These are phyloP conservation scores for Saturnispora mendoncae DNA, from an alignment of 805 yeast genomes.

Conservation along the genomic window DNA sequence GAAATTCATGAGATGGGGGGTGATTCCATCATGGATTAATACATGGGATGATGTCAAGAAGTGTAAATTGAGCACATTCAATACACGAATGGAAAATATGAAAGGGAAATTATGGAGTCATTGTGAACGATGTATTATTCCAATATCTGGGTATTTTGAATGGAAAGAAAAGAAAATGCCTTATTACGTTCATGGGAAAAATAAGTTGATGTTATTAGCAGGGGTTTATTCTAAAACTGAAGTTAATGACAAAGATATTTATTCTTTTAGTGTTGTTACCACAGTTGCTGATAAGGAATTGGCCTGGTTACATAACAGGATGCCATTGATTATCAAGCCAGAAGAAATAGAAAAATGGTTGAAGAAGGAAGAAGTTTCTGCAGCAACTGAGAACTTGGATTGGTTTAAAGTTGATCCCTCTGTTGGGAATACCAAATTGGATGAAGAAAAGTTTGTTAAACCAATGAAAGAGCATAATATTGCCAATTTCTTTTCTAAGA, in stretches of 20 bases:
- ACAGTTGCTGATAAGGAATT: constrained; percentile 56
- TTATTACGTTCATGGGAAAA: constrained; percentile 50
- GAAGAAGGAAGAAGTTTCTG: constrained; percentile 29
- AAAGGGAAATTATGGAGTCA: constrained; percentile 51
- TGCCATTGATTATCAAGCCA: constrained; percentile 66
- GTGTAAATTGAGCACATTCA: constrained; percentile 48
- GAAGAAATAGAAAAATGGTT: constrained; percentile 57
- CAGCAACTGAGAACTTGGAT: constrained; percentile 29
- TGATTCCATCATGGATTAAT: constrained; percentile 60
- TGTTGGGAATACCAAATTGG: constrained; percentile 54
- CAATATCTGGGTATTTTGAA: constrained; percentile 79
- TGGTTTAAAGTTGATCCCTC: constrained; percentile 49
- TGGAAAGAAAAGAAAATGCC: constrained; percentile 61
- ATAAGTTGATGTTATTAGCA: constrained; percentile 55
- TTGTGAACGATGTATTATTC: constrained; percentile 60
- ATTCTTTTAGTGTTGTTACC: constrained; percentile 64
- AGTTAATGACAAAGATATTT: constrained; percentile 24
- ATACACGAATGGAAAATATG: constrained; percentile 64
- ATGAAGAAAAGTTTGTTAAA: constrained; percentile 34
- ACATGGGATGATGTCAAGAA: constrained; percentile 25
- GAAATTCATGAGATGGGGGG: constrained; percentile 69
- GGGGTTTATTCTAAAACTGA: constrained; percentile 36
- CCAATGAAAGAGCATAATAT: constrained; percentile 11
- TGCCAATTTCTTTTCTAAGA: neutral
- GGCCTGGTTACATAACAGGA: constrained; percentile 64